Evolutionary conservation across 169 alveolate genomes (phyloP), one percentile per base, ranked within the genome.

Genomic region (Plasmodium relictum): DNA sequence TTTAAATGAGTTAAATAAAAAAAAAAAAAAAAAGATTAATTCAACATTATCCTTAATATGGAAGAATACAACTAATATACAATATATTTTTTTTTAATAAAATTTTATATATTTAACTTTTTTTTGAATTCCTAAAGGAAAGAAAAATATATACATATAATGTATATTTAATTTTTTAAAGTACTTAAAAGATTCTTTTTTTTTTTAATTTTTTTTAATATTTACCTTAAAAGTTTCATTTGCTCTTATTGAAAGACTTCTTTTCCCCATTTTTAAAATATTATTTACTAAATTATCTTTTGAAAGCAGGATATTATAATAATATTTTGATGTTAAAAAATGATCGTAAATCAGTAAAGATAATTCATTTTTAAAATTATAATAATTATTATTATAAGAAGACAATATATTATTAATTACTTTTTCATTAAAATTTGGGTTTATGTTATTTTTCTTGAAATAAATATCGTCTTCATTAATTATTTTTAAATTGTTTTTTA

Each of bases 371-470:
- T 80, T 80, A 63, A 80, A 80, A 3, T 24, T 44, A 0, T 68
- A 58, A 26, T 80, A 80, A 80, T 80, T 80, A 54, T 80, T 80
- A 41, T 80, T 80, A 63, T 80, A 80, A 4, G 24, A 66, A 20
- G 69, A 42, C 54, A 80, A 56, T n/a, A 80, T 80, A 12, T 80
- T 44, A 44, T 80, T 80, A 26, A 58, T 45, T 31, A 42, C 54
- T 10, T 68, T 42, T 39, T 24, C 31, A 31, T 80, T 80, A 80
- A 80, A 50, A 12, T 80, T 54, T 26, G 90, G 76, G n/a, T 80
- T 80, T 39, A 80, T 68, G 39, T 80, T 80, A 45, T 66, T 66
- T 52, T 45, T 31, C 37, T 70, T 50, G 31, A 16, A 71, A 66
- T 31, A 50, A 10, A 74, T 20, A 12, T 74, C 42, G 12, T 54